A percentile compares a stretch with the other conserved stretches of the same genome.
phyloP scores from a whole-genome alignment of 805 yeast species.

The Nakazawaea pomicola region DNA sequence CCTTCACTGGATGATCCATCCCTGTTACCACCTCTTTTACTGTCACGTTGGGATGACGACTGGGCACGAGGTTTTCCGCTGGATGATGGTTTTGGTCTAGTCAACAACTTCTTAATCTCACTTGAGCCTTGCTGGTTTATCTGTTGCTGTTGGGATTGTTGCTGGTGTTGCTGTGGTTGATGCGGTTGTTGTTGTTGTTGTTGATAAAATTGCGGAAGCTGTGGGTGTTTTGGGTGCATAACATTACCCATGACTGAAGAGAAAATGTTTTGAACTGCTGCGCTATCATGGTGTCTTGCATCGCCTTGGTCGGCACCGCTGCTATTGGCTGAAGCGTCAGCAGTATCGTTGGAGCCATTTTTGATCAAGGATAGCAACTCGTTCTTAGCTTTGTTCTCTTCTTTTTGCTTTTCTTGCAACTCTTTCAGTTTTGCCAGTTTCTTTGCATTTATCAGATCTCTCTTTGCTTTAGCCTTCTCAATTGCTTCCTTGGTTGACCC shows the following conservation, averaged over 20 bases:
- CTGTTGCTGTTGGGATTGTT: conserved; percentile 1
- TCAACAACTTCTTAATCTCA: conserved; percentile 7
- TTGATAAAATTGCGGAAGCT: conserved; percentile 16
- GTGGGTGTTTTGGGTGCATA: conserved; percentile 16
- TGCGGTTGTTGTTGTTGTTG: conserved; percentile 4
- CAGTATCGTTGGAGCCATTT: conserved; percentile 19
- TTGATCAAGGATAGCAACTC: conserved; percentile 43
- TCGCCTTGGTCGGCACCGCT: background rate
- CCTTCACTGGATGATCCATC: background rate
- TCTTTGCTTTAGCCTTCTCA: conserved; percentile 12
- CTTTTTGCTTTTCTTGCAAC: no score
- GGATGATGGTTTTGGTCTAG: background rate
- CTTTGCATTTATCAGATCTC: conserved; percentile 9
- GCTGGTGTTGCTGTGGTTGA: conserved; percentile 5
- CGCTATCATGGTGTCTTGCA: conserved; percentile 12
- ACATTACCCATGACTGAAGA: conserved; percentile 24
- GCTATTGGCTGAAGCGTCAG: conserved; percentile 9
- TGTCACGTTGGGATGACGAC: no score
- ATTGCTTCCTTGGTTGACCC: conserved; percentile 13
- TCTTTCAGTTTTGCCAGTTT: conserved; percentile 21
- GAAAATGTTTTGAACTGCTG: conserved; percentile 23
- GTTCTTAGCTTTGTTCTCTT: conserved; percentile 28
- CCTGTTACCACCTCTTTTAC: background rate
- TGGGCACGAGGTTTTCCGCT: no score
- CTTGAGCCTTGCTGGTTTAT: conserved; percentile 1